phyloP scores from a whole-genome alignment of 306 rosid genomes.

The Sindora glabra region DNA sequence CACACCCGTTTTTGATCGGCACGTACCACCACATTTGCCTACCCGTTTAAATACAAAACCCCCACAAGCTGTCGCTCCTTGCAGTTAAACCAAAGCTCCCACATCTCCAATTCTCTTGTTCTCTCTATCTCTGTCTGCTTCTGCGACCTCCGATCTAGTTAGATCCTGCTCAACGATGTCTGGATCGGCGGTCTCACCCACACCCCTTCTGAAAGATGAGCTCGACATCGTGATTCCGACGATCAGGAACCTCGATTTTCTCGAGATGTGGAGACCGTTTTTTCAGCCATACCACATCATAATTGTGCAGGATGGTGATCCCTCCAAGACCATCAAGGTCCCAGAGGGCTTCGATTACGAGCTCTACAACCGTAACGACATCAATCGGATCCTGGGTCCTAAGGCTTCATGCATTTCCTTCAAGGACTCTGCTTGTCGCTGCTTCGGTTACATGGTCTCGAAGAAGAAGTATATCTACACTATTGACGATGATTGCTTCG shows the following conservation, averaged over 20 bases:
- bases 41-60: constrained; percentile 6
- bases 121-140: background rate
- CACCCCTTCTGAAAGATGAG: constrained; percentile 52
- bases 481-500: constrained; percentile 74
- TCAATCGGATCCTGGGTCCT: constrained; percentile 53
- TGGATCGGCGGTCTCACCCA: constrained; percentile 22
- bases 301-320: constrained; percentile 74
- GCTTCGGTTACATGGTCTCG: constrained; percentile 70
- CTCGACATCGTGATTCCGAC: constrained; percentile 76
- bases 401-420: constrained; percentile 70
- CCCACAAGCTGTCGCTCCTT: background rate
- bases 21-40: constrained; percentile 2
- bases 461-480: constrained; percentile 72
- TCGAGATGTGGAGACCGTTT: constrained; percentile 78
- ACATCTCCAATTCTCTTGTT: background rate
- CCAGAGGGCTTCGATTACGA: constrained; percentile 63
- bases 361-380: constrained; percentile 59
- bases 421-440: constrained; percentile 79
- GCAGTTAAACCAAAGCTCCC: background rate
- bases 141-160: background rate
- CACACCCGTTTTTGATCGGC: background rate
- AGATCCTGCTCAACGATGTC: constrained; percentile 16
- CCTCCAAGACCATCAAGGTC: constrained; percentile 45
- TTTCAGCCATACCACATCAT: constrained; percentile 61
- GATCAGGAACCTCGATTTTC: constrained; percentile 59